Conservation (phyloP, 768 basidiomycete species). For the Leccinum broughii region DNA sequence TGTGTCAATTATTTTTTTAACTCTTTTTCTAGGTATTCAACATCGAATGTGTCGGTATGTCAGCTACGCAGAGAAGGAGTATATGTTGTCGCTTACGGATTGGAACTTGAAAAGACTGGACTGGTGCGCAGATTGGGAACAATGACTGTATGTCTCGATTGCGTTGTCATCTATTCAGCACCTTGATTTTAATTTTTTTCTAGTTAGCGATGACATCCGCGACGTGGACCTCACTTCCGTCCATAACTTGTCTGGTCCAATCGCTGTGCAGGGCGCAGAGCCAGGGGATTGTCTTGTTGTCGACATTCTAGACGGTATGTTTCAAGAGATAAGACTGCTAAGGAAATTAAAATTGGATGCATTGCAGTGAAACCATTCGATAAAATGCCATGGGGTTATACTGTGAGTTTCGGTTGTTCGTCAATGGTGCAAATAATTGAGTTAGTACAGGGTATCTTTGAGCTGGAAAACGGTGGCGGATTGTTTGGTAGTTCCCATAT, state of each 20-base stretch:
- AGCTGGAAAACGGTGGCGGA: slow-evolving; percentile 71
- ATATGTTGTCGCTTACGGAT: neutral
- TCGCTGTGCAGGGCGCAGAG: slow-evolving; percentile 73
- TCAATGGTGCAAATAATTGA: neutral
- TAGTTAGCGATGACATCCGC: slow-evolving; percentile 67
- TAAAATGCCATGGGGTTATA: slow-evolving; percentile 83
- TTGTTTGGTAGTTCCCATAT: slow-evolving; percentile 52
- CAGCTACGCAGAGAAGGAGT: neutral
- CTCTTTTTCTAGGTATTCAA: slow-evolving; percentile 55
- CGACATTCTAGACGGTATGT: slow-evolving; percentile 71
- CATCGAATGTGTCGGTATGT: slow-evolving; percentile 64
- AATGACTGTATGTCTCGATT: slow-evolving; percentile 54
- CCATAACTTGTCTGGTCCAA: slow-evolving; percentile 76
- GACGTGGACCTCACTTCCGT: slow-evolving; percentile 64
- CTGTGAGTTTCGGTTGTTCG: slow-evolving; percentile 37
- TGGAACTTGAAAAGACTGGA: slow-evolving; percentile 57
- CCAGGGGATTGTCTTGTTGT: slow-evolving; percentile 80
- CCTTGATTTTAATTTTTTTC: neutral
- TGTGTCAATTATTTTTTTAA: neutral
- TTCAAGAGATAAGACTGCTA: neutral
- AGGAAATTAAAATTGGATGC: neutral
- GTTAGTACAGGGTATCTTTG: slow-evolving; percentile 65
- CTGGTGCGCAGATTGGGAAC: slow-evolving; percentile 76
- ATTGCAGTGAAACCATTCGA: slow-evolving; percentile 60
- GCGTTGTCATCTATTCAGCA: neutral